Conservation (phyloP, 2,329 filamentous ascomycete species). For the Colletotrichum kahawae region DNA sequence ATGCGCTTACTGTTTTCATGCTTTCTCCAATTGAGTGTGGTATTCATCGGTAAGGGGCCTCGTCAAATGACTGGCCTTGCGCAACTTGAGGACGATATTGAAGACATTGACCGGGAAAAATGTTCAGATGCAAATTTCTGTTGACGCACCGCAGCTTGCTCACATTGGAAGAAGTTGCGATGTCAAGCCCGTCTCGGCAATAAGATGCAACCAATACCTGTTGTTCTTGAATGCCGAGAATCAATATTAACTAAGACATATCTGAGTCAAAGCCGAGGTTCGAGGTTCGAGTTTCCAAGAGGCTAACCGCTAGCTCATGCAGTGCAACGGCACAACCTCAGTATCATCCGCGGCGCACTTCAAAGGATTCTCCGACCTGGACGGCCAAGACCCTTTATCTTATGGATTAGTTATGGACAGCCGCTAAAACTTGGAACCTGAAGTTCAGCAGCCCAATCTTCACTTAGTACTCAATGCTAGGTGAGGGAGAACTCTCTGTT, state of each 20-base stretch:
- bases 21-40: background rate
- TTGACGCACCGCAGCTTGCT: fast-evolving
- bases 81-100: background rate
- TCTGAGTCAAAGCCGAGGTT: background rate
- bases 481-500: fast-evolving
- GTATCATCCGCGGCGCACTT: background rate
- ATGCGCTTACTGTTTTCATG: background rate
- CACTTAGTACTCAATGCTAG: fast-evolving
- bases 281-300: background rate
- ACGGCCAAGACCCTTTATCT: background rate
- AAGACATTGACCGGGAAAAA: background rate
- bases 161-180: background rate
- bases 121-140: background rate
- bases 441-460: fast-evolving
- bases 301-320: background rate
- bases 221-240: background rate
- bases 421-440: background rate
- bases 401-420: fast-evolving
- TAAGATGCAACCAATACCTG: background rate
- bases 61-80: background rate
- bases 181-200: background rate
- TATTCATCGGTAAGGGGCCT: fast-evolving
- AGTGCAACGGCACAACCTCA: background rate
- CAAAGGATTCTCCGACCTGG: background rate
- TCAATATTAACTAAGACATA: background rate